These are phyloP conservation scores for Daldinia sp. DNA, from an alignment of 2,329 filamentous ascomycete genomes.

Conservation along the genomic window DNA sequence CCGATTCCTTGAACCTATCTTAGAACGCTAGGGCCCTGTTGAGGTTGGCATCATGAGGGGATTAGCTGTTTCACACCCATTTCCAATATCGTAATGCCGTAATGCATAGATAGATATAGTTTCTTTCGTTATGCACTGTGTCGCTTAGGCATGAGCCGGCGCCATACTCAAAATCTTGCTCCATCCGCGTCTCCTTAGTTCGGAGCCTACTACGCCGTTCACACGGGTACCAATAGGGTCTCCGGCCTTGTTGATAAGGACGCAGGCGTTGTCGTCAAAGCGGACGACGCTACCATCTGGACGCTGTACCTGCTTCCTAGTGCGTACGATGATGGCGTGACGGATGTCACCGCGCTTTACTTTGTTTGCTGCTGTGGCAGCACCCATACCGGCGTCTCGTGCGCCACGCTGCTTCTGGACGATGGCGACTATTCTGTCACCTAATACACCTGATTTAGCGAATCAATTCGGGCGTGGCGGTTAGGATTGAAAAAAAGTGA, in stretches of 20 bases:
- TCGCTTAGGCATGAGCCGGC: constrained; percentile 70
- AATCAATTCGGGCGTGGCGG: not conserved
- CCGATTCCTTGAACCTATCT: not conserved
- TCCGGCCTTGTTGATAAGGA: constrained; percentile 95
- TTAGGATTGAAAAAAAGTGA: not conserved
- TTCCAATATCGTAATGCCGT: not conserved
- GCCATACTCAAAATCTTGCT: constrained; percentile 98
- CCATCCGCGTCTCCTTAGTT: constrained; percentile 94
- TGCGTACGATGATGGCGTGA: constrained; percentile 95
- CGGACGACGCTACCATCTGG: constrained; percentile 89
- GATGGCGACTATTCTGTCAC: constrained; percentile 96
- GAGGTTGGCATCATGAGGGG: not conserved
- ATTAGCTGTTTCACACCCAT: not conserved
- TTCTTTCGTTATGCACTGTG: not conserved
- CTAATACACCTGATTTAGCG: constrained; percentile 59
- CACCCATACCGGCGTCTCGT: constrained; percentile 77
- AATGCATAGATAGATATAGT: not conserved
- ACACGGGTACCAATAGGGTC: constrained; percentile 94
- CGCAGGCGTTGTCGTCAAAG: constrained; percentile 98
- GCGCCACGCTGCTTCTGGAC: constrained; percentile 95
- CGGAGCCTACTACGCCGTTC: constrained; percentile 90
- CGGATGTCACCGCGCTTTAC: constrained; percentile 96
- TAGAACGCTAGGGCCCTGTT: not conserved
- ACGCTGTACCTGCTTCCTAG: constrained; percentile 86
- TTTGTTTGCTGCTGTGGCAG: constrained; percentile 83